Percentiles rank a stretch among this genome's conserved stretches.
Evolutionary conservation across 371 early-diverging fungal genomes (phyloP).

Genomic region (Zopfochytrium polystomum): DNA sequence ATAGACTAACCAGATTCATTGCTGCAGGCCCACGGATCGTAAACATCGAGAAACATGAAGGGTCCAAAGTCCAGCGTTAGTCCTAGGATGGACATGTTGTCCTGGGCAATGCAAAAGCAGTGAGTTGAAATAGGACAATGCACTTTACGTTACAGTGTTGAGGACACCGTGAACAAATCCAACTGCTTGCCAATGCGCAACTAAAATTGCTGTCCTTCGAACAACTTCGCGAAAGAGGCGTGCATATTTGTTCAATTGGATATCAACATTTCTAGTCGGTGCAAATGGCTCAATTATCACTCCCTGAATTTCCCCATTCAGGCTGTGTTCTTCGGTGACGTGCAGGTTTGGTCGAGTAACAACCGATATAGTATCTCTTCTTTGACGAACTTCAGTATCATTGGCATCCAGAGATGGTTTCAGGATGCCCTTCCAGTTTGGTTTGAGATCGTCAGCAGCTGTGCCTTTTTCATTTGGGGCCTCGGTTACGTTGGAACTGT

Average conservation of each 20-base stretch:
- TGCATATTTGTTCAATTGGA: constrained; percentile 55
- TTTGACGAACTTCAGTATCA: background rate
- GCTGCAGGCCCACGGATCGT: constrained; percentile 72
- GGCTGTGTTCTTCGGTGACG: constrained; percentile 13
- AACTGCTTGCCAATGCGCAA: constrained; percentile 83
- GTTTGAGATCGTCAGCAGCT: background rate
- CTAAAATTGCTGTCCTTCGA: constrained; percentile 68
- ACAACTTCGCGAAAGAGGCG: constrained; percentile 62
- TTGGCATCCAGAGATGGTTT: background rate
- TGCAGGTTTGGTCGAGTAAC: constrained; percentile 6
- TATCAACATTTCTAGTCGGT: constrained; percentile 18
- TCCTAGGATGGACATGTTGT: constrained; percentile 83
- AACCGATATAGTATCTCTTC: background rate
- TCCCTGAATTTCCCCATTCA: constrained; percentile 7
- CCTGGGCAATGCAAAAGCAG: constrained; percentile 27
- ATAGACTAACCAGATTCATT: constrained; percentile 74
- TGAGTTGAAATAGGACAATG: background rate
- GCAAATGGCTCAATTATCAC: constrained; percentile 22
- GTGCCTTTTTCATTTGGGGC: too few species aligned
- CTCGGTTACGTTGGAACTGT: too few species aligned
- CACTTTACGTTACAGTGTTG: constrained; percentile 59
- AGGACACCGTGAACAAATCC: constrained; percentile 72
- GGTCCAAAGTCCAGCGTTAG: constrained; percentile 90
- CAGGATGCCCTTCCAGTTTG: background rate
- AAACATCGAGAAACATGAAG: constrained; percentile 72